Conservation (phyloP, 176 grass and related monocot genomes). For the Saccharum spontaneum region DNA sequence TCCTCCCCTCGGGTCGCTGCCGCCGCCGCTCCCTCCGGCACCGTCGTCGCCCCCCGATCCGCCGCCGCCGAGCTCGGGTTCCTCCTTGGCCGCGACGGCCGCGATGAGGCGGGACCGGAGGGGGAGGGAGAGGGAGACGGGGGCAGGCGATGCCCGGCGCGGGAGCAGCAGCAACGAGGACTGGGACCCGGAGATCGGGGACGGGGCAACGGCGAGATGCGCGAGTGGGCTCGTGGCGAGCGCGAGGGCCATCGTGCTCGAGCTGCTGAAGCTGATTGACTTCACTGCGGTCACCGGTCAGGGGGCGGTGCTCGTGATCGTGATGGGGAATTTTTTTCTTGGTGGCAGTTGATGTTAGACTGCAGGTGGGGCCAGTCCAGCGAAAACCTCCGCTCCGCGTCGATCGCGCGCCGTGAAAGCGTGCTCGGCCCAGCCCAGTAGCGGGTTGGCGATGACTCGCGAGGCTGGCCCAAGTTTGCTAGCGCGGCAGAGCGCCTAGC, state of each 20-base stretch:
- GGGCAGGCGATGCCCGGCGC: not conserved
- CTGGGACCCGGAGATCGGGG: conserved; percentile 24
- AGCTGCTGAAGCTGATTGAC: conserved; percentile 1
- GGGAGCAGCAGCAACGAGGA: conserved; percentile 31
- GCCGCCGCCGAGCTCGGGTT: conserved; percentile 45
- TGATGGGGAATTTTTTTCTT: not conserved
- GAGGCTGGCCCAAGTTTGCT: not conserved
- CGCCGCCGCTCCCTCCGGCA: conserved; percentile 8
- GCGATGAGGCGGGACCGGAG: conserved; percentile 37
- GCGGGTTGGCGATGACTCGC: not conserved
- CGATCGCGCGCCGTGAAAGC: not conserved
- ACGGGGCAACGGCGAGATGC: conserved; percentile 17
- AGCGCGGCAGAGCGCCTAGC: not conserved
- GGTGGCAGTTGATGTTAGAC: not conserved
- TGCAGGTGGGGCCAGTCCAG: not conserved
- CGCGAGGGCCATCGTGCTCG: conserved; percentile 39
- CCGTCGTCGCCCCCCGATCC: conserved; percentile 22
- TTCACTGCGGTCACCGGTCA: not conserved
- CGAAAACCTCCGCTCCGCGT: not conserved
- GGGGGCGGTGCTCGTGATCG: not conserved
- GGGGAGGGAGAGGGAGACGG: not conserved
- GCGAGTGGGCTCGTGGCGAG: conserved; percentile 39
- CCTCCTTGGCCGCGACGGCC: conserved; percentile 43
- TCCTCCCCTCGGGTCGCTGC: not conserved
- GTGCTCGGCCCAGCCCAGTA: not conserved